Evolutionary conservation across 2,329 filamentous ascomycete species (phyloP).

Genomic region (Microascus cirrosus): DNA sequence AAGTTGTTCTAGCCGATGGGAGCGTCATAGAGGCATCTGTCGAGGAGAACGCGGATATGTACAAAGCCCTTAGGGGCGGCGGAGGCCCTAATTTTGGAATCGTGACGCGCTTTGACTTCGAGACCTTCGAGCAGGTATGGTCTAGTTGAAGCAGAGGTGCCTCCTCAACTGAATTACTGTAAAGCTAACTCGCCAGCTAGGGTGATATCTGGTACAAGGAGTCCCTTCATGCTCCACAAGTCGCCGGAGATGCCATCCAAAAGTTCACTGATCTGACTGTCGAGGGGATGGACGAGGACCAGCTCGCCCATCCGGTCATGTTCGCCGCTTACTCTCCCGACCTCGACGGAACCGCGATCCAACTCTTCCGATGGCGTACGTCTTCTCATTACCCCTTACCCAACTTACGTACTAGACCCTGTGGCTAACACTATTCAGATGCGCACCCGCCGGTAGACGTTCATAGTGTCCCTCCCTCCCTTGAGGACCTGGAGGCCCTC

Average conservation of each 20-base stretch:
- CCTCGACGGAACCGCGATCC: constrained; percentile 14
- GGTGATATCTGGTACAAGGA: constrained; percentile 22
- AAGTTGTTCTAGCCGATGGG: constrained; percentile 33
- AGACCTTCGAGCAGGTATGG: constrained; percentile 19
- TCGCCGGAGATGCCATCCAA: constrained; percentile 6
- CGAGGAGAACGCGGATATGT: constrained; percentile 35
- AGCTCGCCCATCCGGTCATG: constrained; percentile 6
- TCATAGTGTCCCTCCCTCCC: background rate
- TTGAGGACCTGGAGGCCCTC: background rate
- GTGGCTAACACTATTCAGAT: background rate
- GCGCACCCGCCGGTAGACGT: background rate
- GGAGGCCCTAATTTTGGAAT: constrained; percentile 48
- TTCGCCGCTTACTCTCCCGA: constrained; percentile 20
- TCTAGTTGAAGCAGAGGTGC: background rate
- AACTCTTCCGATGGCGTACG: constrained; percentile 6
- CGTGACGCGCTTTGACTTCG: constrained; percentile 35
- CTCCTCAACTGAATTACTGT: background rate
- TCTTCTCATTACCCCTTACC: background rate
- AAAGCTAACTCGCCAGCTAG: background rate
- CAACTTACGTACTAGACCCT: background rate
- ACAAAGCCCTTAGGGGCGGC: constrained; percentile 44
- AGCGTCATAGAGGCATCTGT: constrained; percentile 26
- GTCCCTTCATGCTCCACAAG: constrained; percentile 4
- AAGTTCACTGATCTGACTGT: constrained; percentile 11
- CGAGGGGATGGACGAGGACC: constrained; percentile 6